phyloP scores from a whole-genome alignment of 805 yeast species.

The Danielozyma ontarioensis region DNA sequence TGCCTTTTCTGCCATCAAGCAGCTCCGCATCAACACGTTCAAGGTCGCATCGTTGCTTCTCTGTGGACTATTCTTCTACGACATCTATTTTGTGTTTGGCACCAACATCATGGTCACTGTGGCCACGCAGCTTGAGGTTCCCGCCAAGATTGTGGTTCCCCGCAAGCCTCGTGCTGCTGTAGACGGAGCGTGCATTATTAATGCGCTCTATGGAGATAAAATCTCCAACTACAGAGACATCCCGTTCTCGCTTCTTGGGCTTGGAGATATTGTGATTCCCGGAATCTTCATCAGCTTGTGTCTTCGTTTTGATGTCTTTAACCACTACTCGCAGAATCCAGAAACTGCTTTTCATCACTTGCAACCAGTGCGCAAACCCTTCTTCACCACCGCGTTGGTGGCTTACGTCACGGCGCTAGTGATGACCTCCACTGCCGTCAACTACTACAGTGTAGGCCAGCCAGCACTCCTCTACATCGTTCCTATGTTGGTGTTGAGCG shows the following conservation, averaged over 20 bases:
- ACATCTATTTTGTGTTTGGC: slow-evolving; percentile 62
- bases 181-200: neutral
- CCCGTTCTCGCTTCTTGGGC: slow-evolving; percentile 44
- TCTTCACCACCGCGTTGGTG: slow-evolving; percentile 41
- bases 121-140: slow-evolving; percentile 51
- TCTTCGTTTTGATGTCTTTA: slow-evolving; percentile 48
- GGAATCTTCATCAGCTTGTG: slow-evolving; percentile 50
- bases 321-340: slow-evolving; percentile 15
- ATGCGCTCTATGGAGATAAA: neutral
- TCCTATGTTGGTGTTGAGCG: slow-evolving; percentile 38
- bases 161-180: slow-evolving; percentile 4
- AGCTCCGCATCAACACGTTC: slow-evolving; percentile 38
- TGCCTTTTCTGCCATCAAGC: slow-evolving; percentile 39
- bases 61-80: slow-evolving; percentile 51
- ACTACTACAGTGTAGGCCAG: slow-evolving; percentile 44
- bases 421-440: slow-evolving; percentile 37
- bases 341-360: slow-evolving; percentile 32
- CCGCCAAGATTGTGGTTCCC: slow-evolving; percentile 47
- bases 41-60: slow-evolving; percentile 42
- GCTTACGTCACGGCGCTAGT: slow-evolving; percentile 46
- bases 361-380: slow-evolving; percentile 34
- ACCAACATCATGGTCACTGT: slow-evolving; percentile 59
- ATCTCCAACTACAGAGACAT: slow-evolving; percentile 2
- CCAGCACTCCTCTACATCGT: slow-evolving; percentile 65
- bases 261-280: slow-evolving; percentile 65